Evolutionary conservation across 208 protist species (phyloP).

Genomic region (Crithidia acanthocephali): DNA sequence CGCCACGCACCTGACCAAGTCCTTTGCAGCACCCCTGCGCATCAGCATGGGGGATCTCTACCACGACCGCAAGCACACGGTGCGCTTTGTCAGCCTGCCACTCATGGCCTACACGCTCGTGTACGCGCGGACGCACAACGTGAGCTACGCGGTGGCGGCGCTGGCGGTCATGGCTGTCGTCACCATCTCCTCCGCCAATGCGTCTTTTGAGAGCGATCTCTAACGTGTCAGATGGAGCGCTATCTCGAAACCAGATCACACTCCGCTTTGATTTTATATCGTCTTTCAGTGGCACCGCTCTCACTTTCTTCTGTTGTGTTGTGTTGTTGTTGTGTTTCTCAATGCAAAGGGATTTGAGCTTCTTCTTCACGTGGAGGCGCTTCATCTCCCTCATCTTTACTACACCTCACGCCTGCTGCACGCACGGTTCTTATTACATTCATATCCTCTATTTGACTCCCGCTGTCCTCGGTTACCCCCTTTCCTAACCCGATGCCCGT

Average conservation of each 20-base stretch:
- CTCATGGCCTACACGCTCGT: conserved; percentile 30
- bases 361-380: too few relatives aligned
- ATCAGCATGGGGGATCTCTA: conserved; percentile 20
- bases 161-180: neutral
- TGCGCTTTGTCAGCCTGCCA: conserved; percentile 27
- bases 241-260: neutral
- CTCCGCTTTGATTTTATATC: neutral
- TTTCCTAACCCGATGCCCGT: too few relatives aligned
- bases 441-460: too few relatives aligned
- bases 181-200: neutral
- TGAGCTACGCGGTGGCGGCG: conserved; percentile 16
- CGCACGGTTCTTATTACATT: too few relatives aligned
- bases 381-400: too few relatives aligned
- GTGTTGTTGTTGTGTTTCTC: too few relatives aligned
- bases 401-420: too few relatives aligned
- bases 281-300: too few relatives aligned
- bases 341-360: too few relatives aligned
- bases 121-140: conserved; percentile 26
- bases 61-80: conserved; percentile 17
- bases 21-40: conserved; percentile 30
- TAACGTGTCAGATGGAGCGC: neutral
- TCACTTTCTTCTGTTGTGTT: too few relatives aligned
- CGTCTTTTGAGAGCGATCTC: conserved; percentile 4
- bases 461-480: too few relatives aligned
- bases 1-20: conserved; percentile 31